Conservation (phyloP, 164 flowering plant species). For the Platanus orientalis region DNA sequence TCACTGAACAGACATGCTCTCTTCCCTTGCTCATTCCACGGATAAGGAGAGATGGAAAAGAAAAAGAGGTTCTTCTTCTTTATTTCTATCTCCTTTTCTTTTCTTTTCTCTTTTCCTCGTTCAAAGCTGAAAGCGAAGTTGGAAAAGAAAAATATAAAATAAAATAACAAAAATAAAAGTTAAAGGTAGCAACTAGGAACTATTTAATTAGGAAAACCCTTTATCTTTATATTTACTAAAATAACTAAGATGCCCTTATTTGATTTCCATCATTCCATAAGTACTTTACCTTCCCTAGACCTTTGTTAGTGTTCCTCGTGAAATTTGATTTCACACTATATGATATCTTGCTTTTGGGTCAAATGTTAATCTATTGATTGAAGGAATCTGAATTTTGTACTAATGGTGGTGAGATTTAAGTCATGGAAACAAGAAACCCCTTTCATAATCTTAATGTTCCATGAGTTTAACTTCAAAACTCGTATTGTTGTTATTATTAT, state of each 20-base stretch:
- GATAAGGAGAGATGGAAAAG: slow-evolving; percentile 4
- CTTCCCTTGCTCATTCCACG: background rate
- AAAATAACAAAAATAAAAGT: background rate
- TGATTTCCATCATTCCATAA: background rate
- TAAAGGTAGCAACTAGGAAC: background rate
- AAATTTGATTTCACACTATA: too few species aligned
- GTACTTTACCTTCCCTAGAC: too few species aligned
- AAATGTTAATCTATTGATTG: too few species aligned
- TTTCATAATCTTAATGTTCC: too few species aligned
- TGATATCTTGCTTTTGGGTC: too few species aligned
- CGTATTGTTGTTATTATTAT: too few species aligned
- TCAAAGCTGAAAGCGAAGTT: background rate
- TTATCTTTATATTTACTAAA: background rate
- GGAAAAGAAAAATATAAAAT: background rate
- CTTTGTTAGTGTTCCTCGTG: too few species aligned
- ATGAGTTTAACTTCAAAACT: too few species aligned
- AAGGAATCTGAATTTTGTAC: too few species aligned
- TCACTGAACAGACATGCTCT: slow-evolving; percentile 18
- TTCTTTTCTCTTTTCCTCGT: background rate
- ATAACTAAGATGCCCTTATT: background rate
- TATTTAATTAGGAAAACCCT: background rate
- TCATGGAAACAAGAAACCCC: too few species aligned
- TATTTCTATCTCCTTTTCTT: background rate
- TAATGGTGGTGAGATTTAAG: too few species aligned
- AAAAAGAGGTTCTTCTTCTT: background rate